Evolutionary conservation across 2,329 filamentous ascomycete genomes (phyloP), one percentile per base, ranked within the genome.

Genomic region (Chrysosporium keratinophilum): DNA sequence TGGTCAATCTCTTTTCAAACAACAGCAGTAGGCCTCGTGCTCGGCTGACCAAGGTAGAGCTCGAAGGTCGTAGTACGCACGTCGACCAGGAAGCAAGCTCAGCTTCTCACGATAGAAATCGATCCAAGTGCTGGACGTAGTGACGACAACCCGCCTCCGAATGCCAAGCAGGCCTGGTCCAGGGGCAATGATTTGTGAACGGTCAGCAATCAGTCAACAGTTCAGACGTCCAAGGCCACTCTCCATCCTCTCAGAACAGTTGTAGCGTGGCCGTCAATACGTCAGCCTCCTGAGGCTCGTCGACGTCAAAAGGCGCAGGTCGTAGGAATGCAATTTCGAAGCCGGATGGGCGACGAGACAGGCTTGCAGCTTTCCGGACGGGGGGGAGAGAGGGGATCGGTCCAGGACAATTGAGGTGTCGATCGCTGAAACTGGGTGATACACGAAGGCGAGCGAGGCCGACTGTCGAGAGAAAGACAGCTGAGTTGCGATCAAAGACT

Each of bases 341-440:
- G 12, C 23, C 40, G 17, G 35, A 37, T 17, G 49, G 46, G 31
- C 28, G 45, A 47, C 35, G 35, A 40, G 10, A 28, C n/a, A 42
- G 15, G 40, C 40, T 12, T 4, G n/a, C 12, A 42, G 15, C 19
- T 7, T 5, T 5, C 3, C 14, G 7, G 47, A 34, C 47, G 35
- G 37, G 14, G 19, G 39, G n/a, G n/a, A n/a, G 23, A 35, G 39
- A 35, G 23, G 48, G 39, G 48, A 10, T 17, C 31, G 9, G 34
- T 19, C 44, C 37, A 44, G 37, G 28, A 33, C 40, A 37, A 42
- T 44, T 15, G 39, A 43, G 49, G 49, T 37, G 49, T 37, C 49
- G 40, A 44, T 44, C 50, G 50, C 50, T 52, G 50, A 52, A 52
- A 52, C 50, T 31, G 17, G 43, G 50, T 52, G 50, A 52, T 44